A percentile compares a stretch with the other conserved stretches of the same genome.
These are phyloP conservation scores for Acacia crassicarpa DNA, from an alignment of 306 rosid genomes.

Conservation along the genomic window DNA sequence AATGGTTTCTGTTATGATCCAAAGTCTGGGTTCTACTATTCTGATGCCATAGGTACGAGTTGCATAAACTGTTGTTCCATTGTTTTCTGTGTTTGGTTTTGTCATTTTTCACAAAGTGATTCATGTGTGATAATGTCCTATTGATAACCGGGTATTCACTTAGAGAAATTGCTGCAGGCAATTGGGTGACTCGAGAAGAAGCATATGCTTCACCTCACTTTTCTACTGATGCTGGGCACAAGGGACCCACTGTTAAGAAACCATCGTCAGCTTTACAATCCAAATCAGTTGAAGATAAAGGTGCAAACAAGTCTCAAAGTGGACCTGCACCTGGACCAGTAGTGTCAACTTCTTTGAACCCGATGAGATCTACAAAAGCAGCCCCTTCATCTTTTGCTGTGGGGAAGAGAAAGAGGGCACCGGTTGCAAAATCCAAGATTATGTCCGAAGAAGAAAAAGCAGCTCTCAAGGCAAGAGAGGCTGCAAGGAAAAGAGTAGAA, in stretches of 20 bases:
- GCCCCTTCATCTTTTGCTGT: slow-evolving; percentile 73
- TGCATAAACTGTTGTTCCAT: slow-evolving; percentile 10
- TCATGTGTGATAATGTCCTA: neutral
- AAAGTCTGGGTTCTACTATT: slow-evolving; percentile 88
- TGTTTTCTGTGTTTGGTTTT: neutral
- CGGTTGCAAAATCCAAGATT: slow-evolving; percentile 56
- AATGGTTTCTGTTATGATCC: slow-evolving; percentile 84
- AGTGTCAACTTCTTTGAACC: slow-evolving; percentile 61
- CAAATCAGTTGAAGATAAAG: slow-evolving; percentile 46
- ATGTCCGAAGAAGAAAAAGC: slow-evolving; percentile 78
- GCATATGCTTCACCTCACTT: slow-evolving; percentile 81
- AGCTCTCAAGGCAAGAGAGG: slow-evolving; percentile 95
- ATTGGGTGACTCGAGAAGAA: slow-evolving; percentile 96
- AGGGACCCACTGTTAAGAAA: slow-evolving; percentile 45
- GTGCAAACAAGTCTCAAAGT: slow-evolving; percentile 38
- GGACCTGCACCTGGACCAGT: slow-evolving; percentile 67
- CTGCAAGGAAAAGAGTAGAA: slow-evolving; percentile 94
- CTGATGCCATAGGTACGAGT: slow-evolving; percentile 73
- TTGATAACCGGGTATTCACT: slow-evolving; percentile 35
- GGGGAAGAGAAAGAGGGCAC: slow-evolving; percentile 85
- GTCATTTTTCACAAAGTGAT: neutral
- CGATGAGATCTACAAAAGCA: slow-evolving; percentile 65
- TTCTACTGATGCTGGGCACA: slow-evolving; percentile 45
- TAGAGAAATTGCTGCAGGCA: slow-evolving; percentile 60
- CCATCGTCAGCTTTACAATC: slow-evolving; percentile 42